These are phyloP conservation scores for Beauveria bassiana DNA, from an alignment of 2,329 filamentous ascomycete species.

Conservation along the genomic window DNA sequence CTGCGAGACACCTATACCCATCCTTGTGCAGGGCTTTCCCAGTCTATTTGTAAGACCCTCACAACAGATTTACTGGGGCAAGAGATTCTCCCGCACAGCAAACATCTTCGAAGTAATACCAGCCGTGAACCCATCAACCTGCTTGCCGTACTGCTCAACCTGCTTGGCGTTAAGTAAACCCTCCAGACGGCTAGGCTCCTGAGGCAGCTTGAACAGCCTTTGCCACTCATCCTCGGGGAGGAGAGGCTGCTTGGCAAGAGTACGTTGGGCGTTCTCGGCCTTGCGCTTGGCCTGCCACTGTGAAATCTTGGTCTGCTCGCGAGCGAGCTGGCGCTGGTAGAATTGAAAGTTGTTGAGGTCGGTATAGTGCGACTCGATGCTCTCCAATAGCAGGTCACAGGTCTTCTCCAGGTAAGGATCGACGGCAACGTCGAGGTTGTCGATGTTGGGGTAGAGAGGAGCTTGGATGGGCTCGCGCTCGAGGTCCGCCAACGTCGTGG, in stretches of 20 bases:
- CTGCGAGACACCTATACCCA: neutral
- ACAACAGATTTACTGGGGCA: conserved; percentile 40
- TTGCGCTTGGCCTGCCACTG: conserved; percentile 97
- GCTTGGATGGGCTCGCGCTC: conserved; percentile 53
- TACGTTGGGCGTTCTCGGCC: conserved; percentile 81
- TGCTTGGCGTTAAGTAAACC: conserved; percentile 92
- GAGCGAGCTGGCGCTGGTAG: conserved; percentile 87
- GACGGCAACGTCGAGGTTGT: conserved; percentile 84
- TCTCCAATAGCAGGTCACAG: conserved; percentile 89
- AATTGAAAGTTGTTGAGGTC: conserved; percentile 98
- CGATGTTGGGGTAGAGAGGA: conserved; percentile 79
- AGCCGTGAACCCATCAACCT: conserved; percentile 93
- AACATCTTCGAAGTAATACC: conserved; percentile 96
- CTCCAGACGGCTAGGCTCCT: conserved; percentile 88
- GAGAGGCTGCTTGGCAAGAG: conserved; percentile 76
- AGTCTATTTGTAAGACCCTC: neutral
- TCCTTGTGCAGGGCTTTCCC: neutral
- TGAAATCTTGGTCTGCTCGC: conserved; percentile 93
- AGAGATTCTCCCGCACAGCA: conserved; percentile 68
- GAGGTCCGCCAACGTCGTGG: conserved; percentile 71
- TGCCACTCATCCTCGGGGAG: conserved; percentile 98
- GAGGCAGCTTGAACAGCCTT: conserved; percentile 93
- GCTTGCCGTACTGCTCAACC: conserved; percentile 95
- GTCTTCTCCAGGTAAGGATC: conserved; percentile 98
- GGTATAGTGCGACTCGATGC: conserved; percentile 95